These are phyloP conservation scores for Oryza nivara DNA, from an alignment of 176 grass and related monocot genomes.

Conservation along the genomic window DNA sequence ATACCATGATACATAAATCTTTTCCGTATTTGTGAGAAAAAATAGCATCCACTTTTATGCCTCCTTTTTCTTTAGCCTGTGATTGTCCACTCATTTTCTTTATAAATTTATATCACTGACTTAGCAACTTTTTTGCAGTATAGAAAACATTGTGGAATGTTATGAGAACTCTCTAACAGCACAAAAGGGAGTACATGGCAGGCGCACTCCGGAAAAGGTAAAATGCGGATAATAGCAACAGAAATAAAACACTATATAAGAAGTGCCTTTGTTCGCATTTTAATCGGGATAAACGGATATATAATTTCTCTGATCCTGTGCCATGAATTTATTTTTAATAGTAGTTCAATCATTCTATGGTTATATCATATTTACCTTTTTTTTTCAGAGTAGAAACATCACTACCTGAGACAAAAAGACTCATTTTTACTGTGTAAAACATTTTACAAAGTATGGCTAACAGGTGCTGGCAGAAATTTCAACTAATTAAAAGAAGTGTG, in stretches of 20 bases:
- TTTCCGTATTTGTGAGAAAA: too few species aligned
- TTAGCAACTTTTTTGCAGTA: constrained; percentile 25
- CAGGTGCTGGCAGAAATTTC: too few species aligned
- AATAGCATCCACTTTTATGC: neutral
- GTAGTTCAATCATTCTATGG: too few species aligned
- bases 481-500: too few species aligned
- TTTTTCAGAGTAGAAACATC: neutral
- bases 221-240: neutral
- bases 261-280: neutral
- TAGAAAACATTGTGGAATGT: constrained; percentile 34
- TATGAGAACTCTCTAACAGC: constrained; percentile 8
- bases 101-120: too few species aligned
- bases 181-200: neutral
- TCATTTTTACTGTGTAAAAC: neutral
- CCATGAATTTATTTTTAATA: too few species aligned
- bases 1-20: too few species aligned
- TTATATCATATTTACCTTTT: too few species aligned
- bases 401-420: neutral
- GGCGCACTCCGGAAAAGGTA: constrained; percentile 30
- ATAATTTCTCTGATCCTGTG: neutral
- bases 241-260: neutral
- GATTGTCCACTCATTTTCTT: too few species aligned
- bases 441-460: neutral
- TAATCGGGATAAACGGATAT: neutral
- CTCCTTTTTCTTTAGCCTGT: neutral